Evolutionary conservation across 1,284 basidiomycete genomes (phyloP).

Genomic region (Microbotryum scabiosae): DNA sequence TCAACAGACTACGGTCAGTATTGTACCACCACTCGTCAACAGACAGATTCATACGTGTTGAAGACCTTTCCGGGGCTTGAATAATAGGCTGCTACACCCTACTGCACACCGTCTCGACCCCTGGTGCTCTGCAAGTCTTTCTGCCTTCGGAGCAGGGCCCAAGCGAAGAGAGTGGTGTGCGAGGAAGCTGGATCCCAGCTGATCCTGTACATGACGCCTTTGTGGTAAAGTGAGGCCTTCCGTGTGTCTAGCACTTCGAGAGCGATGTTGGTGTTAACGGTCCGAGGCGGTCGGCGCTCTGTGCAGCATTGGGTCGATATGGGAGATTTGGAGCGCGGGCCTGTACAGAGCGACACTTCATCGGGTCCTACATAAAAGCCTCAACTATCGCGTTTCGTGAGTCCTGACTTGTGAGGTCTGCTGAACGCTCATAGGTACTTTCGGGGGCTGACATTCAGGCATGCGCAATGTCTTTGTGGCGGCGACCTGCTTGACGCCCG

Average conservation of each 20-base stretch:
- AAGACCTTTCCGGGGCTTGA: too few species aligned
- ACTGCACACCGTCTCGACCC: slow-evolving; percentile 66
- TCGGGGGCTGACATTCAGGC: too few species aligned
- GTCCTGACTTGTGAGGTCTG: too few species aligned
- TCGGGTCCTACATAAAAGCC: slow-evolving; percentile 60
- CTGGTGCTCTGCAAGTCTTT: slow-evolving; percentile 69
- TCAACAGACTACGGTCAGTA: too few species aligned
- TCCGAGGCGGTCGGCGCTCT: too few species aligned
- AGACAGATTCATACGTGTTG: too few species aligned
- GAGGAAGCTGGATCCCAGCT: slow-evolving; percentile 62
- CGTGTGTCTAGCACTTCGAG: too few species aligned
- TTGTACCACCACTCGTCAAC: too few species aligned
- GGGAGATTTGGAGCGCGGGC: slow-evolving; percentile 72
- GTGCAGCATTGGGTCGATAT: slow-evolving; percentile 60
- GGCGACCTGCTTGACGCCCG: too few species aligned
- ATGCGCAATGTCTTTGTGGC: too few species aligned
- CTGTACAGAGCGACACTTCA: slow-evolving; percentile 67
- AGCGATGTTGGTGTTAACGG: too few species aligned
- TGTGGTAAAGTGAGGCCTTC: slow-evolving; percentile 52
- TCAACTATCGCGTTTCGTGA: slow-evolving; percentile 61
- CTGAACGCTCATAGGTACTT: too few species aligned
- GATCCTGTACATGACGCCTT: slow-evolving; percentile 68
- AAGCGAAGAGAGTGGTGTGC: slow-evolving; percentile 47
- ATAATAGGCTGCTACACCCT: slow-evolving; percentile 58
- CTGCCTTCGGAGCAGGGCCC: slow-evolving; percentile 45